Evolutionary conservation across 257 asterid species (phyloP).

Genomic region (Ballota nigra): DNA sequence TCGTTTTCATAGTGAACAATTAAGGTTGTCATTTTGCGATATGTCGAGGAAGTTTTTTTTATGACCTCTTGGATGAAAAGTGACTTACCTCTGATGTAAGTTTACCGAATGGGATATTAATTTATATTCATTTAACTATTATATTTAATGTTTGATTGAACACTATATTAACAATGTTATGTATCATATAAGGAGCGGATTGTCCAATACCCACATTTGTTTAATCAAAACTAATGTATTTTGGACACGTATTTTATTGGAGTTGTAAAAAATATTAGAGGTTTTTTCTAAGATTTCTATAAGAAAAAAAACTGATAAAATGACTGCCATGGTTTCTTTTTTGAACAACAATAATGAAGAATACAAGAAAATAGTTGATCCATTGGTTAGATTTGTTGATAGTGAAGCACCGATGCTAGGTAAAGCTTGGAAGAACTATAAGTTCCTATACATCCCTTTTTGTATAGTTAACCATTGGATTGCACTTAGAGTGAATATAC

Average conservation of each 20-base stretch:
- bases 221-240: background rate
- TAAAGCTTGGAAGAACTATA: background rate
- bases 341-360: too few species aligned
- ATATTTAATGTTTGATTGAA: background rate
- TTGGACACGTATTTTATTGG: background rate
- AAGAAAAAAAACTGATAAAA: background rate
- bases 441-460: background rate
- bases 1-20: background rate
- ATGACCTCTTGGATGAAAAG: background rate
- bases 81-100: background rate
- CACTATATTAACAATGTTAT: background rate
- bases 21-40: background rate
- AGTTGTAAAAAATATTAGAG: background rate
- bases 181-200: background rate
- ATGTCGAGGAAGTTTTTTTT: background rate
- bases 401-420: background rate
- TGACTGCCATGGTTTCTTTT: too few species aligned
- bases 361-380: too few species aligned
- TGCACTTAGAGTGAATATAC: too few species aligned
- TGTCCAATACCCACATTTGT: background rate
- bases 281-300: background rate
- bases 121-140: background rate
- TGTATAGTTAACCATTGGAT: too few species aligned
- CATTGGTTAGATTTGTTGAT: too few species aligned
- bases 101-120: background rate